Conservation (phyloP, 805 yeast species). For the Zygoascus tannicola region DNA sequence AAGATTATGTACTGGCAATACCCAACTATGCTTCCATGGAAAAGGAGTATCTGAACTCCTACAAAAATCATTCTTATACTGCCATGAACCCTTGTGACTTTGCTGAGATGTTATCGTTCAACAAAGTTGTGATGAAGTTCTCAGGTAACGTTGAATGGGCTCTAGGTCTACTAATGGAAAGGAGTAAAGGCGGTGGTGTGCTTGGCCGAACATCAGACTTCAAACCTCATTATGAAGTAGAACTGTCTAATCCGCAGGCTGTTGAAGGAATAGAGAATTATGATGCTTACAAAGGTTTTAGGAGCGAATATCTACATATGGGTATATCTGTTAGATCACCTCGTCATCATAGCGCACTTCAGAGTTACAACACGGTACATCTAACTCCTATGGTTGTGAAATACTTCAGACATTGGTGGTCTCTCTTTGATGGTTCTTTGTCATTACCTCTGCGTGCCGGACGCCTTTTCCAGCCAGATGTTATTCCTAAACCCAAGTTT, state of each 20-base stretch:
- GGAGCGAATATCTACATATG: slow-evolving; percentile 76
- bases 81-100: slow-evolving; percentile 16
- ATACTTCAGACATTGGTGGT: slow-evolving; percentile 82
- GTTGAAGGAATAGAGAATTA: slow-evolving; percentile 42
- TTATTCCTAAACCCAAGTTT: slow-evolving; percentile 41
- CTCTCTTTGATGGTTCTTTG: slow-evolving; percentile 65
- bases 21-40: slow-evolving; percentile 58
- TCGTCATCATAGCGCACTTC: not conserved
- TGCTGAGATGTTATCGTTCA: slow-evolving; percentile 20
- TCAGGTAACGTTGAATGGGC: slow-evolving; percentile 68
- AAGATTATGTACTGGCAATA: slow-evolving; percentile 56
- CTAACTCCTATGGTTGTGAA: slow-evolving; percentile 58
- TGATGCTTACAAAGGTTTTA: slow-evolving; percentile 73
- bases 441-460: slow-evolving; percentile 78
- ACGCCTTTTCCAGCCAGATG: slow-evolving; percentile 38
- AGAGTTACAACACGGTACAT: slow-evolving; percentile 58
- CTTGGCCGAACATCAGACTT: slow-evolving; percentile 40
- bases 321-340: slow-evolving; percentile 39
- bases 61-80: slow-evolving; percentile 27
- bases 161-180: slow-evolving; percentile 64
- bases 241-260: slow-evolving; percentile 47
- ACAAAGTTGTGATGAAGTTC: slow-evolving; percentile 50
- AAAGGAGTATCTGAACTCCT: slow-evolving; percentile 19
- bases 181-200: slow-evolving; percentile 35
- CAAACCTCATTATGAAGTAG: slow-evolving; percentile 55